phyloP scores from a whole-genome alignment of 495 filamentous ascomycete species.

The Lindgomyces ingoldianus region DNA sequence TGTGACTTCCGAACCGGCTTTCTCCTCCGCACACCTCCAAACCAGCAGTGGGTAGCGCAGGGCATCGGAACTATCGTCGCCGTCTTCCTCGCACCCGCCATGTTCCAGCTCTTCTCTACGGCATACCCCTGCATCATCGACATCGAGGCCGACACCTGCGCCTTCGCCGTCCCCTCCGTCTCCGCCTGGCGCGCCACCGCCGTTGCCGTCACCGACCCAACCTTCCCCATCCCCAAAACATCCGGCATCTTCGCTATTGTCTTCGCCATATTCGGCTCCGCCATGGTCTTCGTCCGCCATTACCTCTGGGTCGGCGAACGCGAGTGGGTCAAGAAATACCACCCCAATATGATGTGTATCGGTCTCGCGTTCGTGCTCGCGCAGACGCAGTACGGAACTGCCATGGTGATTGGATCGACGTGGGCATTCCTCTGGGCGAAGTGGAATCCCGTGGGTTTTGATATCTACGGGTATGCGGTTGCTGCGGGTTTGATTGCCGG shows the following conservation, averaged over 20 bases:
- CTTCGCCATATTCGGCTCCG: constrained; percentile 53
- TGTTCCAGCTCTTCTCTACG: constrained; percentile 64
- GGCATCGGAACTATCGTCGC: constrained; percentile 60
- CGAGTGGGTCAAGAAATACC: constrained; percentile 59
- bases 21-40: constrained; percentile 62
- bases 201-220: constrained; percentile 62
- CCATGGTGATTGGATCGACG: constrained; percentile 60
- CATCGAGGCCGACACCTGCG: constrained; percentile 47
- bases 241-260: constrained; percentile 60
- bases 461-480: constrained; percentile 64
- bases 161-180: constrained; percentile 63
- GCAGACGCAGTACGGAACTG: constrained; percentile 56
- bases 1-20: constrained; percentile 66
- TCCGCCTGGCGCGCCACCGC: constrained; percentile 67
- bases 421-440: constrained; percentile 61
- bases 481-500: constrained; percentile 70
- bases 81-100: constrained; percentile 62
- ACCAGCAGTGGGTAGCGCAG: constrained; percentile 66
- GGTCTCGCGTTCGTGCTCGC: constrained; percentile 65
- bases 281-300: constrained; percentile 57
- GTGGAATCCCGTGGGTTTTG: constrained; percentile 56
- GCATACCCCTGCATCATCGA: constrained; percentile 68
- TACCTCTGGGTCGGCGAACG: constrained; percentile 56
- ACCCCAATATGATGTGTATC: constrained; percentile 69
- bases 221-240: constrained; percentile 56